Evolutionary conservation across 2,329 filamentous ascomycete genomes (phyloP), one percentile per base, ranked within the genome.

Genomic region (Ophiosphaerella herpotricha): DNA sequence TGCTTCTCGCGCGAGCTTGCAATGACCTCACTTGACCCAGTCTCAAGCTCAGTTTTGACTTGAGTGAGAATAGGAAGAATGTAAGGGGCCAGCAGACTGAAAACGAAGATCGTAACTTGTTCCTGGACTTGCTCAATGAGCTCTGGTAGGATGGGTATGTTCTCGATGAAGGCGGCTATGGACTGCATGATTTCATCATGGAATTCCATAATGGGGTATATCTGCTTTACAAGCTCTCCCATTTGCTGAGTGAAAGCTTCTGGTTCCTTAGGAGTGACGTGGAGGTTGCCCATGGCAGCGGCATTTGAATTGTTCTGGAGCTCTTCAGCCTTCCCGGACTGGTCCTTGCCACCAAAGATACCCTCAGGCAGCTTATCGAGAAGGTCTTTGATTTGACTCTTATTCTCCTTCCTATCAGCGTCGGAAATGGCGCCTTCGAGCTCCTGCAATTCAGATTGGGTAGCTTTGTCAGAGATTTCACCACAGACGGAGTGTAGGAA

Each of bases 171-270:
- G 63, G 87, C 79, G 39, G 84, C 84, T 64, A 97, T 92, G 43
- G 76, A 77, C 77, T 93, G 86, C 81, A 97, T 86, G 52, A 96
- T 78, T 42, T 93, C 85, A 70, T 97, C 92, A 66, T 97, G 92
- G 79, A 91, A 96, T 71, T 96, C 82, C 52, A 97, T 88, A 56
- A 91, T 88, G 1, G 93, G 92, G 79, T 93, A 93, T 60, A 97
- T 87, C 72, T 96, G 87, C 69, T 82, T 77, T 59, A 87, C 88
- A 43, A 91, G 80, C 54, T 90, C 80, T 58, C 86, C 79, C 61
- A 95, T 79, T 70, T 95, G 90, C n/a, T 72, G 68, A 12, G 91
- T 91, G 75, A 90, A 95, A 61, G 89, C 89, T 71, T 96, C 92
- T 1, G 91, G 90, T 48, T 94, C 81, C 45, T 86, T 85, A 5